Base-by-base conservation (phyloP, 345 rosid genomes). In the Sonneratia caseolaris region DNA sequence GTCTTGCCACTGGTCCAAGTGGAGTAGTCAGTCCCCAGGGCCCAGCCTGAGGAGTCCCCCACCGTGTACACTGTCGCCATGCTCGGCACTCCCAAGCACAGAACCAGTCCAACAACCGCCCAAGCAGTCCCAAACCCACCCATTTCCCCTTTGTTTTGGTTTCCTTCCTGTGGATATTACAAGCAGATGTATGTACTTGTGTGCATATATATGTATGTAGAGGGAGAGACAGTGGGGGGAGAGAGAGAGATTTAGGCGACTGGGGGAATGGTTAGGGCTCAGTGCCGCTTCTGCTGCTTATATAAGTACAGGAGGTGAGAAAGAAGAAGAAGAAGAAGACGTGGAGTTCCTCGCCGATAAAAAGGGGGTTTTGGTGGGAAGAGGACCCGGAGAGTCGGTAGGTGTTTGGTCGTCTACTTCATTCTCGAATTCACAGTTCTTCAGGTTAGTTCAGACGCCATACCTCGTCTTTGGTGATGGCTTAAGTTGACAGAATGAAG, bases 11-110 rank as follows among this genome's bases (percentile, higher is more conserved):
- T 71, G 59, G 91, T 66, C 90, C 93, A 85, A 12, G 91, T 84
- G 79, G 68, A 74, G 69, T 92, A 92, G 74, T 89, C 95, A 8
- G 56, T 24, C 35, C 97, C 91, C 40, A 80, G 69, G 47, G 85
- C 72, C 98, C 98, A 93, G 55, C 93, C 93, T 16, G 70, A 5
- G 32, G 82, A 27, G 68, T 86, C 93, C 64, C 90, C 97, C 2
- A 93, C 89, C 1, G 90, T 88, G 81, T 89, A 87, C 75, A 73
- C 88, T 2, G 88, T 84, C 35, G 91, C 91, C 61, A 75, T 76
- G 73, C 81, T 76, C 22, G 89, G 88, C 62, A 73, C 80, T 22
- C 59, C 83, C 77, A 79, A 76, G 24, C 73, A 77, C 75, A 82
- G 64, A 40, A 77, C 65, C 37, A 37, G 13, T 13, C 51, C 70